Base-by-base conservation (phyloP, 208 protist species). In the Balamuthia mandrillaris region DNA sequence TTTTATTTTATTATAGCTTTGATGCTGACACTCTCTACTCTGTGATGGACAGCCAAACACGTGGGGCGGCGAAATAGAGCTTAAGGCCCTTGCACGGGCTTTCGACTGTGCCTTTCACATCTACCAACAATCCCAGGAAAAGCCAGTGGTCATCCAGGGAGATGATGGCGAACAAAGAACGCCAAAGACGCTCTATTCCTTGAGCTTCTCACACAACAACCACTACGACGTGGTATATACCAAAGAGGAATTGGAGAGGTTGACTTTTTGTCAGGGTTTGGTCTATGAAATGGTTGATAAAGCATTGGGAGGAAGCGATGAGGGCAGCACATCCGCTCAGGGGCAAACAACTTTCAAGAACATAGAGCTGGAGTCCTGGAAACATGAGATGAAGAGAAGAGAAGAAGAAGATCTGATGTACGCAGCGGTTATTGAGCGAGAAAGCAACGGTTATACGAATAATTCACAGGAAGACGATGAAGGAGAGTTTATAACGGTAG, bases 161-260 rank as follows among this genome's bases (percentile, higher is more conserved):
- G 31, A 68, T 68, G 60, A 68, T 4, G 66, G 31, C 52, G 27
- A 44, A 75, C 42, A 75, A 75, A 12, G 66, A 44, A 21, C 52
- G 47, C 24, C 7, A 24, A 54, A 21, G 2, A 3, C 31, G 3
- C 31, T 24, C 41, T 45, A 54, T 33, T 3, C 16, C 24, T 21
- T 75, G 3, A 54, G 66, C 66, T 75, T 75, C 33, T 75, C 66
- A 3, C 66, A 75, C 66, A 44, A 44, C 41, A 75, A 75, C 21
- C 66, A 75, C 41, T 75, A 75, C 42, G 66, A 75, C 66, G 39
- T 75, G 10, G 41, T 75, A 27, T 75, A 75, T 44, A 21, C 66
- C n/a, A 18, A 35, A 16, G 42, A 37, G 35, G 21, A 33, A 29
- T 45, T 74, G 65, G 33, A 42, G 16, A 29, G 24, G 24, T 6